phyloP scores from a whole-genome alignment of 371 early-diverging fungal species.

The Circinella umbellata region DNA sequence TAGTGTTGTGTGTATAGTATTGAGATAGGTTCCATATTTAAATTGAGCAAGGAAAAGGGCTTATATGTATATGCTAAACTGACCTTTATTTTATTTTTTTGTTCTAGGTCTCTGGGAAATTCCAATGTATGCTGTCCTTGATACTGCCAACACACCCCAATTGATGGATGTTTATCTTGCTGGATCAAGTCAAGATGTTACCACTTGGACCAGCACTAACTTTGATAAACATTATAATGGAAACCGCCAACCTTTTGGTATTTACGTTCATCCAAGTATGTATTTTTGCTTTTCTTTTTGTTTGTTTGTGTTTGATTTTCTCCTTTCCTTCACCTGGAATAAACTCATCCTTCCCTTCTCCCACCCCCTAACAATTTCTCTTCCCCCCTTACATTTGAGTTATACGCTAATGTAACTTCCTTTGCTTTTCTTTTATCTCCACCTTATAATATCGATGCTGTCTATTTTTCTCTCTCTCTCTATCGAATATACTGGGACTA shows the following conservation, averaged over 20 bases:
- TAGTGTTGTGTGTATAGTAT: too few species aligned
- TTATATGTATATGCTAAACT: background rate
- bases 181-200: constrained; percentile 52
- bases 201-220: constrained; percentile 57
- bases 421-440: constrained; percentile 17
- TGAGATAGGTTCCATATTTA: too few species aligned
- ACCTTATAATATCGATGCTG: constrained; percentile 2
- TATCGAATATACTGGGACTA: too few species aligned
- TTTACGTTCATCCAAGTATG: constrained; percentile 61
- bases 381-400: background rate
- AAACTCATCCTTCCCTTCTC: background rate
- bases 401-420: background rate
- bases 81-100: background rate
- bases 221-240: constrained; percentile 72
- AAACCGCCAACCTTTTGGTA: constrained; percentile 73
- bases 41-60: too few species aligned
- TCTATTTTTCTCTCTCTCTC: too few species aligned
- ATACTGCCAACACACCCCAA: constrained; percentile 49
- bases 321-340: background rate
- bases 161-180: constrained; percentile 77
- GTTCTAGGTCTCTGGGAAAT: constrained; percentile 67
- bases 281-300: too few species aligned
- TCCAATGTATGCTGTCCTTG: constrained; percentile 65
- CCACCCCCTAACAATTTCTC: background rate
- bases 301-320: constrained; percentile 1